Evolutionary conservation across 2,329 filamentous ascomycete species (phyloP).

Genomic region (Colletotrichum plurivorum): DNA sequence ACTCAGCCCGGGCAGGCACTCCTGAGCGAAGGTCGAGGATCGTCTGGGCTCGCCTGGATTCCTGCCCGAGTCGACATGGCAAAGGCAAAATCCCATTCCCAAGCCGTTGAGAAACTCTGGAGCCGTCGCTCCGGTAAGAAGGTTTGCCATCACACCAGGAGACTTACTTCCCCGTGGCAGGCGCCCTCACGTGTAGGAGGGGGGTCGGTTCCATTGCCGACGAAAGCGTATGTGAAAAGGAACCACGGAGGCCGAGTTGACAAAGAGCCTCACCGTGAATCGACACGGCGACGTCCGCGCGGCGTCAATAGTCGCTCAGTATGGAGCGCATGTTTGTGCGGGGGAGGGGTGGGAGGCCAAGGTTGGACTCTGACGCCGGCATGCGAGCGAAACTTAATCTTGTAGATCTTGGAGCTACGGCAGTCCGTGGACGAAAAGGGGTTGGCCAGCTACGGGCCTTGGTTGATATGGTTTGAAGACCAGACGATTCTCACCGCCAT

Average conservation of each 20-base stretch:
- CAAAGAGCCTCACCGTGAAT: conserved; percentile 32
- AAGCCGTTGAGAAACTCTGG: conserved; percentile 31
- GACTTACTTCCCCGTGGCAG: conserved; percentile 24
- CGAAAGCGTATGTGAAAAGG: conserved; percentile 9
- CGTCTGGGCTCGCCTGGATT: neutral
- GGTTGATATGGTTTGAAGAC: neutral
- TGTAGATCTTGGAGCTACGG: conserved; percentile 19
- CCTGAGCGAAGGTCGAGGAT: neutral
- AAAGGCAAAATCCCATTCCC: conserved; percentile 25
- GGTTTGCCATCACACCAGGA: conserved; percentile 4
- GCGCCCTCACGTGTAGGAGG: conserved; percentile 12
- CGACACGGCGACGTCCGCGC: conserved; percentile 28
- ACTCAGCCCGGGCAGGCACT: neutral
- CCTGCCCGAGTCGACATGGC: conserved; percentile 10
- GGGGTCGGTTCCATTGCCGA: neutral
- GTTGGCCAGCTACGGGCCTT: conserved; percentile 1
- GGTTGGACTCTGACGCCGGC: conserved; percentile 16
- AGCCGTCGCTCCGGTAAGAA: conserved; percentile 17
- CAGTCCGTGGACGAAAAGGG: conserved; percentile 8
- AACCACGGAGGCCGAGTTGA: neutral
- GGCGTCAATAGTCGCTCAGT: neutral
- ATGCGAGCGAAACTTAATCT: conserved; percentile 33
- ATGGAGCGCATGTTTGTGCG: too few species aligned
- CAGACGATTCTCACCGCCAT: conserved; percentile 35
- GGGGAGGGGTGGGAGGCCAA: neutral